These are phyloP conservation scores for Nannochloropsis salina DNA, from an alignment of 108 stramenopile genomes.

Conservation along the genomic window DNA sequence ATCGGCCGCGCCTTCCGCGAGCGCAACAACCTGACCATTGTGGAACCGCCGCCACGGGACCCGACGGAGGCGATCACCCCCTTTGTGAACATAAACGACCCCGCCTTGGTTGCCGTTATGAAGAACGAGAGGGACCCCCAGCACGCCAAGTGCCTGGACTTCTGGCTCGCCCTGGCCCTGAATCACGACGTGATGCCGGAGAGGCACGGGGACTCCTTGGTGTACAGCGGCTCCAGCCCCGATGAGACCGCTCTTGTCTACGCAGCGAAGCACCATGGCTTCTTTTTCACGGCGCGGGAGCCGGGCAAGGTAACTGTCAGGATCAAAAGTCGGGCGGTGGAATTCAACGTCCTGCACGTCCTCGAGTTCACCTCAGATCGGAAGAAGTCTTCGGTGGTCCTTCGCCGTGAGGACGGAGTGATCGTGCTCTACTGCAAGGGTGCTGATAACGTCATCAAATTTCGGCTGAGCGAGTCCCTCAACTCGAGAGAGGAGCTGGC, in stretches of 20 bases:
- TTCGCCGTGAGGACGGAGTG: slow-evolving; percentile 28
- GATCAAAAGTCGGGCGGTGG: background rate
- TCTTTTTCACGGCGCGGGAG: slow-evolving; percentile 31
- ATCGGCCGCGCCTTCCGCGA: slow-evolving; percentile 43
- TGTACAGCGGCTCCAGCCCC: slow-evolving; percentile 44
- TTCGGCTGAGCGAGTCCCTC: slow-evolving; percentile 27
- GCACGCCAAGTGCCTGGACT: slow-evolving; percentile 29
- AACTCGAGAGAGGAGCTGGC: background rate
- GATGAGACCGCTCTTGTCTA: slow-evolving; percentile 54
- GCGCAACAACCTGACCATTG: slow-evolving; percentile 21
- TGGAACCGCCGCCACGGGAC: slow-evolving; percentile 17
- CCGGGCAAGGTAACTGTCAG: background rate
- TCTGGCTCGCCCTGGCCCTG: slow-evolving; percentile 50
- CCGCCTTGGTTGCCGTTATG: slow-evolving; percentile 29
- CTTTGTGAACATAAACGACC: slow-evolving; percentile 53
- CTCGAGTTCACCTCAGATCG: slow-evolving; percentile 57
- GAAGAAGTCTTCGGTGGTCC: slow-evolving; percentile 60
- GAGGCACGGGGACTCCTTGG: slow-evolving; percentile 1
- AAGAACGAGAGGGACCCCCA: slow-evolving; percentile 25
- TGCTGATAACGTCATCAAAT: slow-evolving; percentile 60
- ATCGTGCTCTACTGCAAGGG: slow-evolving; percentile 59
- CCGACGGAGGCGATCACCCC: slow-evolving; percentile 27
- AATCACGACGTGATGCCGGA: slow-evolving; percentile 50
- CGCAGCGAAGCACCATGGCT: slow-evolving; percentile 54
- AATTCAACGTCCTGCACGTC: slow-evolving; percentile 53